Evolutionary conservation across 768 basidiomycete genomes (phyloP).

Genomic region (Lactarius sp.): DNA sequence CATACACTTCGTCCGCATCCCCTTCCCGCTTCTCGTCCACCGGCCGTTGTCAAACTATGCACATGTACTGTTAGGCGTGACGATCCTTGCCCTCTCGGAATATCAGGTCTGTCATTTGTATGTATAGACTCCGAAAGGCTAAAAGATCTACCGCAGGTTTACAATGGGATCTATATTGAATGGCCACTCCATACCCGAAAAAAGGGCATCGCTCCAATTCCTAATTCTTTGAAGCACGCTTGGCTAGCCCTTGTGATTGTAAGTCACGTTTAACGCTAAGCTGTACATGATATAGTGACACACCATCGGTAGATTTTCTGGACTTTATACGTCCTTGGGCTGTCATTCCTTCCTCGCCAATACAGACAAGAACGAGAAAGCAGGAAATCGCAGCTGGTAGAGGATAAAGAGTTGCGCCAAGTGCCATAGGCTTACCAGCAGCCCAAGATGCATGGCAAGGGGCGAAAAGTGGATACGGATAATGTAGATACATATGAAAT

Average conservation of each 20-base stretch:
- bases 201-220: background rate
- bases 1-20: constrained; percentile 28
- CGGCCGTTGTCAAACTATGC: constrained; percentile 30
- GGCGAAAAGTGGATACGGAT: background rate
- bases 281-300: background rate
- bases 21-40: constrained; percentile 7
- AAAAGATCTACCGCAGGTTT: background rate
- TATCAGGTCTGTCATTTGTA: constrained; percentile 19
- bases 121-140: background rate
- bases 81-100: constrained; percentile 28
- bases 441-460: background rate
- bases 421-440: background rate
- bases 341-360: constrained; percentile 2
- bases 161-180: constrained; percentile 10
- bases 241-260: constrained; percentile 27
- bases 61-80: constrained; percentile 30
- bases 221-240: constrained; percentile 16
- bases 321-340: background rate
- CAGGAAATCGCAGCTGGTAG: background rate
- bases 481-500: constrained; percentile 11
- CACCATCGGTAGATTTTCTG: background rate
- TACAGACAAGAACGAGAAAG: constrained; percentile 2
- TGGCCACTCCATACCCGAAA: background rate
- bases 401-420: background rate
- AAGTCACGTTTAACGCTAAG: constrained; percentile 3